Conservation (phyloP, 2,329 filamentous ascomycete species). For the Sporothrix euskadiensis region DNA sequence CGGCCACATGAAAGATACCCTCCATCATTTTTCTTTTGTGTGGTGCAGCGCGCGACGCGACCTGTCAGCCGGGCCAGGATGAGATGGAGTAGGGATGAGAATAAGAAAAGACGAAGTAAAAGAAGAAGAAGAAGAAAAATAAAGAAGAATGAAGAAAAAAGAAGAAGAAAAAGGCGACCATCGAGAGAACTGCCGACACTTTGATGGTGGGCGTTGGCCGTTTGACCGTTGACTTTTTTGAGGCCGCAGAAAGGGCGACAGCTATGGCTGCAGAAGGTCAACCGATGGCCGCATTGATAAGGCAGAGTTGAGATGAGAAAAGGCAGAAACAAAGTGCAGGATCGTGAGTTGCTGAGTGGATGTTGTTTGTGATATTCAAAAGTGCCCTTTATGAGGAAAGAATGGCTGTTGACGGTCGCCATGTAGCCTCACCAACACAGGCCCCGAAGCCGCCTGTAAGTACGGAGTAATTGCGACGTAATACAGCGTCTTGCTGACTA, state of each 20-base stretch:
- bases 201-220: neutral
- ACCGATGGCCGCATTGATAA: neutral
- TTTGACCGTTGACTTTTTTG: neutral
- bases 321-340: neutral
- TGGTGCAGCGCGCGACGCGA: neutral
- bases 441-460: neutral
- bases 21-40: neutral
- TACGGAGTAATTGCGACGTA: neutral
- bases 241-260: constrained; percentile 2
- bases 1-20: neutral
- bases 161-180: neutral
- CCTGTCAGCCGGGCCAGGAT: neutral
- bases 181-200: constrained; percentile 2
- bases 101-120: neutral
- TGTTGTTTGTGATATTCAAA: neutral
- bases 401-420: neutral
- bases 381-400: neutral
- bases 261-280: neutral
- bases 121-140: neutral
- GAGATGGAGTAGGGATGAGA: neutral
- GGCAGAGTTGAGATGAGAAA: neutral
- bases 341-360: neutral
- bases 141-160: neutral
- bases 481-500: neutral
- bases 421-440: neutral